These are phyloP conservation scores for Aegilops sharonensis DNA, from an alignment of 176 grass and related monocot species.

Conservation along the genomic window DNA sequence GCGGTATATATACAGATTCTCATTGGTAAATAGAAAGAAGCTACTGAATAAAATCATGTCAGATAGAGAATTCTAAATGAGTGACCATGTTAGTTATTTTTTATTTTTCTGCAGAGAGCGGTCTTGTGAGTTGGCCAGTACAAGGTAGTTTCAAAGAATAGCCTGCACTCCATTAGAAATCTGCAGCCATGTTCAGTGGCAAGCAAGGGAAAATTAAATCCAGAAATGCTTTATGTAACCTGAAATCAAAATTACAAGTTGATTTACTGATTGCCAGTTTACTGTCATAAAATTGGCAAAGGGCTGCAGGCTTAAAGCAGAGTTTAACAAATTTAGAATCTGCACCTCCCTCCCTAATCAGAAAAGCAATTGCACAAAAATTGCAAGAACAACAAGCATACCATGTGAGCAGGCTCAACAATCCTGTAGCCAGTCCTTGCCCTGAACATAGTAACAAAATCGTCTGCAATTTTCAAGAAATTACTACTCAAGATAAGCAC, in stretches of 20 bases:
- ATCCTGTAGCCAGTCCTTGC: conserved; percentile 61
- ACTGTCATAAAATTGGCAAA: background rate
- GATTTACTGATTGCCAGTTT: background rate
- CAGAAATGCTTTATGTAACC: background rate
- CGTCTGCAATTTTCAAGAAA: conserved; percentile 51
- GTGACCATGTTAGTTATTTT: background rate
- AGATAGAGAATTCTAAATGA: background rate
- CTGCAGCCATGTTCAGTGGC: background rate
- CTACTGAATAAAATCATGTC: background rate
- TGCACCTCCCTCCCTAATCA: background rate
- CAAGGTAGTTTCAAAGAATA: background rate
- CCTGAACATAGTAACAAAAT: conserved; percentile 86
- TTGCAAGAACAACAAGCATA: conserved; percentile 19
- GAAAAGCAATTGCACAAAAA: background rate
- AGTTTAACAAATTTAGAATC: background rate
- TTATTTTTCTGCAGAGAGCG: background rate
- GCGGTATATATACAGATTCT: background rate
- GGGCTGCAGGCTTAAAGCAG: background rate
- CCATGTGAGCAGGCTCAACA: conserved; percentile 97
- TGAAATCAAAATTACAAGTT: background rate
- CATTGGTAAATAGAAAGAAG: background rate
- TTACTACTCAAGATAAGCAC: background rate
- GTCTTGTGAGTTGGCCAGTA: background rate
- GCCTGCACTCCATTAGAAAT: background rate
- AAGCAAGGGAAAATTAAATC: background rate